These are phyloP conservation scores for Penicillium frequentans DNA, from an alignment of 2,329 filamentous ascomycete genomes.

Conservation along the genomic window DNA sequence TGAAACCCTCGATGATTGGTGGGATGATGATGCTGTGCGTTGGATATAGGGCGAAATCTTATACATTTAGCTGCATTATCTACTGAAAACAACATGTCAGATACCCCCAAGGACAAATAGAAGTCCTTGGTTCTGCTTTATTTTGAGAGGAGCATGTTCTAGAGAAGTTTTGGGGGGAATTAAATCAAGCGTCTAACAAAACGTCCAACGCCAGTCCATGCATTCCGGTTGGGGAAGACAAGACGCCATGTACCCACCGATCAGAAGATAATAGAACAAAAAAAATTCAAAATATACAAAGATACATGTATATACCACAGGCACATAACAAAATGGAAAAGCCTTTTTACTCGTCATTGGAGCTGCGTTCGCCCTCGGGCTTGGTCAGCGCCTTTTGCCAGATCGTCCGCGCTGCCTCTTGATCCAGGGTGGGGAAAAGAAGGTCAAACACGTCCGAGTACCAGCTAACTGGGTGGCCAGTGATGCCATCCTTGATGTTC, in stretches of 20 bases:
- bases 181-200: slow-evolving; percentile 4
- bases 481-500: slow-evolving; percentile 97
- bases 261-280: slow-evolving; percentile 13
- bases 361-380: slow-evolving; percentile 42
- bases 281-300: slow-evolving; percentile 5
- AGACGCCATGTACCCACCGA: slow-evolving; percentile 34
- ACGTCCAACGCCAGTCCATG: slow-evolving; percentile 34
- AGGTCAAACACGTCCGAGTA: slow-evolving; percentile 91
- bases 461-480: slow-evolving; percentile 89
- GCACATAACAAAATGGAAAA: background rate
- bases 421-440: slow-evolving; percentile 81
- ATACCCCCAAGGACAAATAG: background rate
- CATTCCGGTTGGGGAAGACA: slow-evolving; percentile 27
- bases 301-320: slow-evolving; percentile 10
- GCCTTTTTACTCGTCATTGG: slow-evolving; percentile 26
- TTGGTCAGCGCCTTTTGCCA: slow-evolving; percentile 66
- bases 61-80: background rate
- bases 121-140: background rate
- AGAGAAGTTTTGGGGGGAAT: background rate
- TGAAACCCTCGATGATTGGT: slow-evolving; percentile 1
- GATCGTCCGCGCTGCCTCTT: slow-evolving; percentile 66
- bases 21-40: background rate
- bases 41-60: background rate
- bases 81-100: background rate
- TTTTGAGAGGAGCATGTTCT: background rate